Base-by-base conservation (phyloP, 306 rosid genomes). In the Corylus heterophylla region DNA sequence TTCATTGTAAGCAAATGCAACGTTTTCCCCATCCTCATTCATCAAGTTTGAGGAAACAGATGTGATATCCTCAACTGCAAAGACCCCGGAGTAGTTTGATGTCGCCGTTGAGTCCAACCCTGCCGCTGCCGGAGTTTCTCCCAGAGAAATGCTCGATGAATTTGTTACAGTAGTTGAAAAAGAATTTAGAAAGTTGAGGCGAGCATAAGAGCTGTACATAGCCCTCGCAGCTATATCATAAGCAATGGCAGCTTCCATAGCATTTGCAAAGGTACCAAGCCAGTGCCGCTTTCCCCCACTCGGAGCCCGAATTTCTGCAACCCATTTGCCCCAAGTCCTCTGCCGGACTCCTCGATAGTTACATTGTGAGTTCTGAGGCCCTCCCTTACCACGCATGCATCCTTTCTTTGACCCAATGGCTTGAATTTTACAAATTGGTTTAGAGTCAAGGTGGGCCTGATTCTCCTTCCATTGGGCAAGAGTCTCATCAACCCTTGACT, bases 331-430 rank as follows among this genome's bases (percentile, higher is more conserved):
- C 44, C 44, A 39, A 4, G 44, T 39, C 44, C 44, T 39, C 44
- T 39, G 44, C 4, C 44, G 4, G 5, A 39, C 44, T 39, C 44
- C 44, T 39, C 44, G 4, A 5, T 39, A 39, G 0, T 39, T 39
- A 5, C 4, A 2, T 39, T 39, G 44, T 39, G 44, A 39, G 44
- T 39, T 39, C 44, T 39, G 5, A 39, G 44, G 44, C 44, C 44
- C 44, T 42, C 98, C 97, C 66, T 94, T 94, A 1, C 98, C 97
- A 80, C 89, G 91, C 97, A 92, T 94, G 76, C 98, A 94, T 37
- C 98, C 98, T 77, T 94, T 94, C 95, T 91, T 94, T 0, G 98
- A 92, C 39, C 97, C 97, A 76, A 87, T 94, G 1, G 97, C 95
- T 0, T 92, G 97, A 2, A 83, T 84, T 80, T 85, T 90, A 0